phyloP scores from a whole-genome alignment of 495 filamentous ascomycete species.

The Talaromyces thailandensis region DNA sequence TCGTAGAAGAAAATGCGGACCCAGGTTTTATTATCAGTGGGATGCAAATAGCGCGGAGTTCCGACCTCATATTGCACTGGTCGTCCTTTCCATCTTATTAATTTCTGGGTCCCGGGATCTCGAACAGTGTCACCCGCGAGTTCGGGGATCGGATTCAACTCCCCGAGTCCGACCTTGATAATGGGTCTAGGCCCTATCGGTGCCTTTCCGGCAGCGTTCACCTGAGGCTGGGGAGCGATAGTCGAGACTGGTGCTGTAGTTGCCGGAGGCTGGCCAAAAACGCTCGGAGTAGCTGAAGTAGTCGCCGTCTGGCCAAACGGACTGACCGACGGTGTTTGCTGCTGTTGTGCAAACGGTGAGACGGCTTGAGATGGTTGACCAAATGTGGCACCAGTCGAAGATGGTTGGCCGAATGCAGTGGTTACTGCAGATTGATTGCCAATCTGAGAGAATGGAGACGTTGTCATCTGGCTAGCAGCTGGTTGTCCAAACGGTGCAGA shows the following conservation, averaged over 20 bases:
- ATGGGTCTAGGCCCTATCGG: conserved; percentile 22
- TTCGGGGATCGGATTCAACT: conserved; percentile 27
- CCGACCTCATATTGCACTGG: conserved; percentile 44
- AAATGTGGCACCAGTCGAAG: conserved; percentile 30
- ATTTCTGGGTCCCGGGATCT: conserved; percentile 24
- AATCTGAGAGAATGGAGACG: conserved; percentile 29
- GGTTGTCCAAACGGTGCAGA: conserved; percentile 20
- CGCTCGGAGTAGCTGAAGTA: conserved; percentile 12
- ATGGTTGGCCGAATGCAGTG: conserved; percentile 5
- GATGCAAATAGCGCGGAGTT: conserved; percentile 40
- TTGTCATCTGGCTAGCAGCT: neutral
- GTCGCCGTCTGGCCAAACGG: conserved; percentile 21
- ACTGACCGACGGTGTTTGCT: neutral
- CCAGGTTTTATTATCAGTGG: conserved; percentile 35
- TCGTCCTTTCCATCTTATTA: conserved; percentile 45
- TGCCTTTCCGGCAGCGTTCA: conserved; percentile 1
- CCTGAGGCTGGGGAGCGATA: conserved; percentile 2
- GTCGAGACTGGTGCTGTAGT: conserved; percentile 11
- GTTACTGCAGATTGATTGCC: conserved; percentile 14
- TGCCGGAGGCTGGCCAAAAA: conserved; percentile 6
- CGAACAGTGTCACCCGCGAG: conserved; percentile 29
- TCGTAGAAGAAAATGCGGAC: conserved; percentile 61
- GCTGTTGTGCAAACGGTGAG: conserved; percentile 15
- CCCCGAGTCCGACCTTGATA: conserved; percentile 20
- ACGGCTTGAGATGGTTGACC: conserved; percentile 22